Conservation (phyloP, 352 stramenopile species). For the Aphanomyces astaci region DNA sequence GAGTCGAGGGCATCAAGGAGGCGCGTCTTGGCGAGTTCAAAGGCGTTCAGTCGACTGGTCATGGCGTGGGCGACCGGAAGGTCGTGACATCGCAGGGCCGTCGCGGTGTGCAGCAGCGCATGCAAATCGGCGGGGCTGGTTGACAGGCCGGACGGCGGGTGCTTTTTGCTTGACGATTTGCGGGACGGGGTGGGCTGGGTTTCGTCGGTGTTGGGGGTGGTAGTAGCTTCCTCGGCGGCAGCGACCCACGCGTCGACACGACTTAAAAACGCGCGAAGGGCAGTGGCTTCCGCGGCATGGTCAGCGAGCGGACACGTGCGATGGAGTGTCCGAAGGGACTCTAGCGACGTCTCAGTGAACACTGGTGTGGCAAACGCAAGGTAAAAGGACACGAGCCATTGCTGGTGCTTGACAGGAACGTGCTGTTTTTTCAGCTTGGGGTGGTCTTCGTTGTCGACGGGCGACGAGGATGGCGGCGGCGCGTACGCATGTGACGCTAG, state of each 20-base stretch:
- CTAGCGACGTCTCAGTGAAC: not conserved
- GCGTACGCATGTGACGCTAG: slow-evolving; percentile 64
- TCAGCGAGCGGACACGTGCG: slow-evolving; percentile 19
- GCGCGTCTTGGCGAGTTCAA: slow-evolving; percentile 2
- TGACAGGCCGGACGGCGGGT: too few relatives aligned
- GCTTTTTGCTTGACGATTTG: too few relatives aligned
- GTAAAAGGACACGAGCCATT: slow-evolving; percentile 10
- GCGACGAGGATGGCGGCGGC: slow-evolving; percentile 28
- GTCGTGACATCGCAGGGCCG: not conserved
- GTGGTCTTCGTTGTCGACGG: slow-evolving; percentile 38
- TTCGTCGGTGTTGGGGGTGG: not conserved
- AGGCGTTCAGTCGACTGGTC: not conserved
- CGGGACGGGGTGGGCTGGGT: too few relatives aligned
- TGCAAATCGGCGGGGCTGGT: slow-evolving; percentile 2
- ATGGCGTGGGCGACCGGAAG: not conserved
- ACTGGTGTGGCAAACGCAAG: not conserved
- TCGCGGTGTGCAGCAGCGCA: slow-evolving; percentile 8
- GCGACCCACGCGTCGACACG: slow-evolving; percentile 29
- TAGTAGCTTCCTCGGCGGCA: not conserved
- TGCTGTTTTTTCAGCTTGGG: slow-evolving; percentile 25
- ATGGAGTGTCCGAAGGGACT: not conserved
- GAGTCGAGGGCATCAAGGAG: not conserved
- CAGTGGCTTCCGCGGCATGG: slow-evolving; percentile 41
- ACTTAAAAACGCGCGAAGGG: slow-evolving; percentile 46
- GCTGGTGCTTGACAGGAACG: slow-evolving; percentile 7